Evolutionary conservation across 805 yeast species (phyloP), one percentile per base, ranked within the genome.

Genomic region (Pichia exigua): DNA sequence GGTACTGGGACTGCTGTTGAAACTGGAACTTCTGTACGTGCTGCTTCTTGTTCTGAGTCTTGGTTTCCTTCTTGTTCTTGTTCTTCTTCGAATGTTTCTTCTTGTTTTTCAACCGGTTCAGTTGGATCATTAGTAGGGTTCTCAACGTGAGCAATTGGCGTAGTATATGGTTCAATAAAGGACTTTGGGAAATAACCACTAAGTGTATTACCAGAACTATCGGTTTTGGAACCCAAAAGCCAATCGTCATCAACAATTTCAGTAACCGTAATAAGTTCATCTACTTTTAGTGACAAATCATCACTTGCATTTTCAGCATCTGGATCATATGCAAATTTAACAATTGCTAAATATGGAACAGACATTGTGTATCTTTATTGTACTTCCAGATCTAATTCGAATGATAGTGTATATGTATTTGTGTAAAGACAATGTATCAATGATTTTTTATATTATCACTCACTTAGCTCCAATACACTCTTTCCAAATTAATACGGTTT

Each of bases 211-310:
- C 87, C 87, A 32, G 71, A 70, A 5, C 46, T 35, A 54, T 71
- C 77, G 3, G 60, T 61, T 59, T 77, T 85, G 5, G 74, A 70
- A 3, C 99, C 99, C 41, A 77, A 72, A 63, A 79, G 85, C 98
- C 98, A 94, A 56, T 91, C 96, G 8, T 83, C 95, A 65, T 92
- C 97, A 59, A 89, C 96, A 49, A 87, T 74, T 40, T 79, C 81
- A 6, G 83, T 81, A 27, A 92, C 97, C 4, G 81, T 78, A 57
- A 92, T 83, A 28, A 77, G 57, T 64, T 86, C 89, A 21, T 86
- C 91, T 5, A 72, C 78, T 0, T 66, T 65, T 59, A 92, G 91
- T 35, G 77, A 73, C 63, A 92, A 75, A 65, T 92, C 99, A 65
- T 94, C 98, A 28, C 82, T 88, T 56, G 81, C 88, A 48, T 83